These are phyloP conservation scores for Auriscalpium microsporum DNA, from an alignment of 768 basidiomycete species.

Conservation along the genomic window DNA sequence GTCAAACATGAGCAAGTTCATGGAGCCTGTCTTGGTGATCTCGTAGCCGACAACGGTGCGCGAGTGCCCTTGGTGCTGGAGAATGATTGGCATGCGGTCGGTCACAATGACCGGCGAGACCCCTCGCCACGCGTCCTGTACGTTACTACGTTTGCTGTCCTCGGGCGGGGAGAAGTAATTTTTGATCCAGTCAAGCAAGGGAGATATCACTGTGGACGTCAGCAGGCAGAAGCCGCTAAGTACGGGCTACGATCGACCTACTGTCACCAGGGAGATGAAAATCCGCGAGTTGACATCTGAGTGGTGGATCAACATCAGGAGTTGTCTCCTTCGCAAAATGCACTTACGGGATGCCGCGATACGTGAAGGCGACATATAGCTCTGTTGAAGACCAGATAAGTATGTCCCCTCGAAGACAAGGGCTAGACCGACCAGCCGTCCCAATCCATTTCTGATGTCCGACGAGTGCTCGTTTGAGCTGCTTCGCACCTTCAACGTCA, in stretches of 20 bases:
- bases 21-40: slow-evolving; percentile 42
- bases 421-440: slow-evolving; percentile 48
- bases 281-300: slow-evolving; percentile 56
- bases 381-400: slow-evolving; percentile 33
- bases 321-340: neutral
- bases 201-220: slow-evolving; percentile 29
- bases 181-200: slow-evolving; percentile 65
- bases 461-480: slow-evolving; percentile 45
- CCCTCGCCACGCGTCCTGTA: slow-evolving; percentile 45
- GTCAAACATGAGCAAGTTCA: slow-evolving; percentile 71
- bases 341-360: slow-evolving; percentile 73
- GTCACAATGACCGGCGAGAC: slow-evolving; percentile 48
- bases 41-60: slow-evolving; percentile 82
- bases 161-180: slow-evolving; percentile 50
- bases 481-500: slow-evolving; percentile 57
- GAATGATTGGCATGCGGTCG: slow-evolving; percentile 68
- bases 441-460: slow-evolving; percentile 74
- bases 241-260: slow-evolving; percentile 15
- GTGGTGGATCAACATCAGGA: slow-evolving; percentile 1
- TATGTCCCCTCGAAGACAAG: neutral
- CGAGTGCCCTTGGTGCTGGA: slow-evolving; percentile 85
- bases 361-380: slow-evolving; percentile 70
- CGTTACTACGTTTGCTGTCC: slow-evolving; percentile 22
- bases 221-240: neutral
- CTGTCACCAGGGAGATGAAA: slow-evolving; percentile 47